Base-by-base conservation (phyloP, 228 moss, liverwort and hornwort species). In the Sphagnum magellanicum region DNA sequence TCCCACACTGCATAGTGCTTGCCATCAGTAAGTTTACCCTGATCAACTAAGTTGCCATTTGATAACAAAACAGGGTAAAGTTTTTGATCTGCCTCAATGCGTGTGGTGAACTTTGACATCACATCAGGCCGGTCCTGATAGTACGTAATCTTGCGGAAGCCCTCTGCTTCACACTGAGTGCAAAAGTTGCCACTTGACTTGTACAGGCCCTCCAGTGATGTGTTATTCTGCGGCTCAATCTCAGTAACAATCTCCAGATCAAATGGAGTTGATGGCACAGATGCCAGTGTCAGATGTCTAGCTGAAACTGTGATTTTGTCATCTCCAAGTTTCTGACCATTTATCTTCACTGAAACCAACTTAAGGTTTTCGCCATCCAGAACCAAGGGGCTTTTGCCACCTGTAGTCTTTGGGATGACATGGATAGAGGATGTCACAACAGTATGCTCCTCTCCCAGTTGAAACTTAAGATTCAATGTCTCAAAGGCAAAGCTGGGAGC, bases 101-200 rank as follows among this genome's bases (percentile, higher is more conserved):
- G 80, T 11, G 93, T 94, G 9, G 81, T 78, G 67, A 91, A 94
- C 74, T 77, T 94, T 64, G 91, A 77, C 93, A 94, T 94, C 32
- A 94, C 93, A 87, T 94, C 93, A 14, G 93, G 93, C 50, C 91
- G 91, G 72, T 92, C 92, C 93, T 93, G 93, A 70, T 72, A 94
- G 63, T 87, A 94, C 4, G 93, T 94, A 52, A 94, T 94, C 78
- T 87, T 94, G 70, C 91, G 84, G 71, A 93, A 94, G 66, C 91
- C 93, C 60, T 91, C 93, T 51, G 91, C 93, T 81, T 94, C 93
- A 69, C 93, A 94, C 74, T 94, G 93, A 16, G 93, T 94, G 59
- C 93, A 94, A 57, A 89, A 94, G 66, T 89, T 94, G 50, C 93
- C 91, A 48, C 75, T 76, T 48, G 89, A 81, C 73, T 87, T 94